phyloP scores from a whole-genome alignment of 768 basidiomycete species.

The Porphyrellus cyaneotinctus region DNA sequence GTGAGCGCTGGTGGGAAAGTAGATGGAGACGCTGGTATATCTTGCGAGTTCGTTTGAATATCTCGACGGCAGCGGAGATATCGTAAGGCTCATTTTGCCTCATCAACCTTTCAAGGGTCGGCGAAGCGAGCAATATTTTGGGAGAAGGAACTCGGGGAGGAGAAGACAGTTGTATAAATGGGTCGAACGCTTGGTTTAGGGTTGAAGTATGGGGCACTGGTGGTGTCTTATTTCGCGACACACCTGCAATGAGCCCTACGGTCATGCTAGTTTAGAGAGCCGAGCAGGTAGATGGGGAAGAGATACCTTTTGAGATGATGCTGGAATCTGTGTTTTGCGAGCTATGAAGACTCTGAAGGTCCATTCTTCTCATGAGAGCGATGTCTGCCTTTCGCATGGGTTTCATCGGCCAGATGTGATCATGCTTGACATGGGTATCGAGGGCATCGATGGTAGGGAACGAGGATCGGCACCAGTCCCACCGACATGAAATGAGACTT shows the following conservation, averaged over 20 bases:
- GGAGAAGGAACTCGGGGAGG: constrained; percentile 13
- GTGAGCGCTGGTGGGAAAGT: constrained; percentile 4
- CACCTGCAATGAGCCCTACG: constrained; percentile 3
- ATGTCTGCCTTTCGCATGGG: constrained; percentile 47
- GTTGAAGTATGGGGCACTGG: background rate
- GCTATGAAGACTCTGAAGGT: constrained; percentile 35
- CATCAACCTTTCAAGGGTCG: constrained; percentile 17
- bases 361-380: constrained; percentile 32
- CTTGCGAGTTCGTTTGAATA: constrained; percentile 16
- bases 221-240: background rate
- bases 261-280: constrained; percentile 1
- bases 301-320: constrained; percentile 18
- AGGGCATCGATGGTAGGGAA: constrained; percentile 40
- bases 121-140: constrained; percentile 15
- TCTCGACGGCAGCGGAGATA: constrained; percentile 16
- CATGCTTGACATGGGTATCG: constrained; percentile 41
- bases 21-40: background rate
- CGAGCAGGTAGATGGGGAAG: background rate
- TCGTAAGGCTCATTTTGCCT: constrained; percentile 4
- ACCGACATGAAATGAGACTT: constrained; percentile 38
- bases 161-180: constrained; percentile 23
- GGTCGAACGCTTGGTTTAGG: constrained; percentile 5
- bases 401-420: constrained; percentile 43
- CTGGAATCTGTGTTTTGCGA: constrained; percentile 11
- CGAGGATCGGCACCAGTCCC: constrained; percentile 50